Base-by-base conservation (phyloP, 176 grass and related monocot species). In the Secale cereale region DNA sequence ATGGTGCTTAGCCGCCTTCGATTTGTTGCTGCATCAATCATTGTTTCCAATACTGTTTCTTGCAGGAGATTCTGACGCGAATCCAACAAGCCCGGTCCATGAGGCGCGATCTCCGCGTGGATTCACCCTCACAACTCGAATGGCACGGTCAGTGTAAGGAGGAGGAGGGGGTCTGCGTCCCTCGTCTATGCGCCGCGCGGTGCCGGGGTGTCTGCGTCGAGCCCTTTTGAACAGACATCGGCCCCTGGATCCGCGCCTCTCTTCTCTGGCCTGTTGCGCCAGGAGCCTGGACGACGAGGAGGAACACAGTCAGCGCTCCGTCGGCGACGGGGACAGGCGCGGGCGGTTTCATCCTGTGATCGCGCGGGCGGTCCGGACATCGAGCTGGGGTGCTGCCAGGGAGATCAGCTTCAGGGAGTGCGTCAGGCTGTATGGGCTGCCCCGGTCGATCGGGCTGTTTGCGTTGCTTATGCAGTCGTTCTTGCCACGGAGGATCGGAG, bases 381-480 rank as follows among this genome's bases (percentile, higher is more conserved):
- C 72, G 11, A 81, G 87, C 64, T 87, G 84, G 84, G 79, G 71
- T 35, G 33, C 69, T 64, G 82, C 81, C 5, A 88, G 82, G 59
- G 68, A 89, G 36, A 88, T 94, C 33, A 85, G 75, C 65, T 94
- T 94, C 83, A 73, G 43, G 39, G 82, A 86, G 11, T 81, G 87
- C 77, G 81, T 86, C 28, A 76, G 81, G 10, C 75, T 79, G 69
- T 92, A 86, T 14, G 90, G 92, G 17, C 54, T 78, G 26, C 65
- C 84, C 75, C 82, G 48, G 8, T 91, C 90, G 17, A 35, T 88
- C 12, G 27, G 60, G 23, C 25, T 89, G 41, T 94, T 94, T 81
- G 73, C 87, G 2, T 70, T 94, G 65, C 61, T 94, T 30, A 83
- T 87, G 40, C 52, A 70, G 76, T 80, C 46, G 0, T 91, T 83